A percentile compares a stretch with the other conserved stretches of the same genome.
phyloP scores from a whole-genome alignment of 2,329 filamentous ascomycete genomes.

The Botryotinia calthae region DNA sequence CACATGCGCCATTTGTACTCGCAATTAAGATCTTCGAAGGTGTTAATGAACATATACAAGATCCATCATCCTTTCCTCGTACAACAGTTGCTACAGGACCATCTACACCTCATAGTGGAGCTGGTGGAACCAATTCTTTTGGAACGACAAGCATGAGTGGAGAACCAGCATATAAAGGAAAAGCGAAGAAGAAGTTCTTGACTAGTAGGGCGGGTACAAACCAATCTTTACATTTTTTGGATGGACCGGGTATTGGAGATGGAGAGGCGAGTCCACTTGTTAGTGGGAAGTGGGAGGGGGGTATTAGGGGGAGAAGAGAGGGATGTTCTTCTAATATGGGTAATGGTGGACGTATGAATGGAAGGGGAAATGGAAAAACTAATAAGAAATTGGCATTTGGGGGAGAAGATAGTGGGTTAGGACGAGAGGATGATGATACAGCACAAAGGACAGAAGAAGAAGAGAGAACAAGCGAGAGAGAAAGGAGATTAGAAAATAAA shows the following conservation, averaged over 20 bases:
- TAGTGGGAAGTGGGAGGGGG: neutral
- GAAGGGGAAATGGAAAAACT: constrained; percentile 24
- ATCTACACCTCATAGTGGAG: constrained; percentile 16
- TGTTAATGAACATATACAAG: constrained; percentile 35
- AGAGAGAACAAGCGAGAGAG: neutral
- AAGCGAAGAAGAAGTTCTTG: constrained; percentile 22
- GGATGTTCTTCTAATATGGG: neutral
- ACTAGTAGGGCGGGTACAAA: constrained; percentile 27
- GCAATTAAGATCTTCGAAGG: constrained; percentile 57
- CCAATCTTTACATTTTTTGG: constrained; percentile 26
- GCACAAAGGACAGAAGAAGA: neutral
- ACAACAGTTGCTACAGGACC: constrained; percentile 14
- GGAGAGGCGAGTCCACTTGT: constrained; percentile 21
- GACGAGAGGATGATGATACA: neutral
- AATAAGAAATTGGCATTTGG: constrained; percentile 22
- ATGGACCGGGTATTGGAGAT: constrained; percentile 19
- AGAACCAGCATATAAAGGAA: constrained; percentile 12
- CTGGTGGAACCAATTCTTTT: too few relatives aligned
- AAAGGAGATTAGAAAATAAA: constrained; percentile 45
- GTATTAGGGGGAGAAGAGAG: neutral
- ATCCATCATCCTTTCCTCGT: constrained; percentile 24
- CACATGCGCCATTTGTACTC: constrained; percentile 66
- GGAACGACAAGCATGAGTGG: neutral
- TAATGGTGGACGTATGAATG: constrained; percentile 20
- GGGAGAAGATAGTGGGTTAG: constrained; percentile 18